Percentiles rank a stretch among this genome's conserved stretches.
These are phyloP conservation scores for Graphium sp. DNA, from an alignment of 2,329 filamentous ascomycete genomes.

Conservation along the genomic window DNA sequence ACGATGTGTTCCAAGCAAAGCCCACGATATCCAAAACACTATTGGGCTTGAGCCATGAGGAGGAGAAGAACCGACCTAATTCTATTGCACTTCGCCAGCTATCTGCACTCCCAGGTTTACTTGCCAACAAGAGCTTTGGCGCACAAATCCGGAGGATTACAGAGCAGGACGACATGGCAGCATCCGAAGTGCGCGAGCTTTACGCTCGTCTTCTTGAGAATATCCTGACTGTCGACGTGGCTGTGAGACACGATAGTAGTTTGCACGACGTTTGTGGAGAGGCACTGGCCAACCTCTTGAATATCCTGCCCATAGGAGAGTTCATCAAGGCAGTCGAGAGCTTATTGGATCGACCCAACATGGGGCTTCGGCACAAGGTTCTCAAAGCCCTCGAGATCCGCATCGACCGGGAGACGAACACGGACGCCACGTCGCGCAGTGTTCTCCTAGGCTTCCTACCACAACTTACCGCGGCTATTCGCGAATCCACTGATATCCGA, in stretches of 20 bases:
- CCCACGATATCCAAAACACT: conserved; percentile 57
- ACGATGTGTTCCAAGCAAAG: conserved; percentile 60
- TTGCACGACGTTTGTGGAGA: conserved; percentile 46
- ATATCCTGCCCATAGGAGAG: conserved; percentile 70
- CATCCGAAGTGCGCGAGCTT: conserved; percentile 48
- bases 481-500: conserved; percentile 51
- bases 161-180: conserved; percentile 47
- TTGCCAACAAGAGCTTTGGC: conserved; percentile 40
- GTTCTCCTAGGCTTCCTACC: conserved; percentile 66
- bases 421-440: conserved; percentile 48
- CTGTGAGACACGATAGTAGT: conserved; percentile 35
- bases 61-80: conserved; percentile 17
- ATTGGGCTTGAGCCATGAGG: conserved; percentile 38
- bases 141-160: conserved; percentile 36
- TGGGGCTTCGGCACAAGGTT: conserved; percentile 63
- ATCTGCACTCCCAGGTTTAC: conserved; percentile 36
- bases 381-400: conserved; percentile 67
- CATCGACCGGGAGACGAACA: conserved; percentile 55
- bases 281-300: conserved; percentile 63
- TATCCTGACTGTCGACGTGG: conserved; percentile 48
- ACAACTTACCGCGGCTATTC: conserved; percentile 60
- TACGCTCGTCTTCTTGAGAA: conserved; percentile 54
- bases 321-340: conserved; percentile 79
- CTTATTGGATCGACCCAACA: conserved; percentile 59
- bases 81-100: conserved; percentile 33